A percentile compares a stretch with the other conserved stretches of the same genome.
Evolutionary conservation across 1,284 basidiomycete genomes (phyloP).

Genomic region (Gastroboletus turbinatus): DNA sequence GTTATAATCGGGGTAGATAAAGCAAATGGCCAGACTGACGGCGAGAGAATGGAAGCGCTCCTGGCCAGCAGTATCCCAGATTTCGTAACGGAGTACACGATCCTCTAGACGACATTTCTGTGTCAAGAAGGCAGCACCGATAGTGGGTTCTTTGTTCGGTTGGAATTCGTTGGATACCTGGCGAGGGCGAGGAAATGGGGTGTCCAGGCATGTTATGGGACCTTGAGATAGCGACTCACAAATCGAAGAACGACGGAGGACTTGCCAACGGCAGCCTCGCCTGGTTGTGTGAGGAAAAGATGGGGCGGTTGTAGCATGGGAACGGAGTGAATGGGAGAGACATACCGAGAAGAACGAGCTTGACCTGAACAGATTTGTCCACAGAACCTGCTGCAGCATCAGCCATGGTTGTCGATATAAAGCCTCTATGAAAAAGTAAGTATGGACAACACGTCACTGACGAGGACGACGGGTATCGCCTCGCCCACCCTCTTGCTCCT

Average conservation of each 20-base stretch:
- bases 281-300: slow-evolving; percentile 41
- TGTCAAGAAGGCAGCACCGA: slow-evolving; percentile 92
- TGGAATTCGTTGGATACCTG: slow-evolving; percentile 94
- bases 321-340: slow-evolving; percentile 2
- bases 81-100: slow-evolving; percentile 91
- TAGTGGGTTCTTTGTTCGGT: slow-evolving; percentile 97
- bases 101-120: slow-evolving; percentile 92
- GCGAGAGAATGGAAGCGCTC: slow-evolving; percentile 93
- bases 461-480: not conserved
- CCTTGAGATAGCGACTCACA: slow-evolving; percentile 50
- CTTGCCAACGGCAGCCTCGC: slow-evolving; percentile 99
- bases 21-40: slow-evolving; percentile 43
- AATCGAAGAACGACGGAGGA: slow-evolving; percentile 99
- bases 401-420: slow-evolving; percentile 45
- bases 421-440: not conserved
- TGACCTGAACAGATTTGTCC: slow-evolving; percentile 60
- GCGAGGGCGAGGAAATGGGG: slow-evolving; percentile 12
- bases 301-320: not conserved
- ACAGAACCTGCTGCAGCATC: slow-evolving; percentile 68
- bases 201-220: not conserved
- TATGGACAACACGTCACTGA: not conserved
- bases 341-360: slow-evolving; percentile 61
- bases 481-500: not conserved
- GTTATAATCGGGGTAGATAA: slow-evolving; percentile 5
- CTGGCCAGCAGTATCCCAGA: slow-evolving; percentile 95